Evolutionary conservation across 2,329 filamentous ascomycete genomes (phyloP), one percentile per base, ranked within the genome.

Genomic region (Gaeumannomyces sp.): DNA sequence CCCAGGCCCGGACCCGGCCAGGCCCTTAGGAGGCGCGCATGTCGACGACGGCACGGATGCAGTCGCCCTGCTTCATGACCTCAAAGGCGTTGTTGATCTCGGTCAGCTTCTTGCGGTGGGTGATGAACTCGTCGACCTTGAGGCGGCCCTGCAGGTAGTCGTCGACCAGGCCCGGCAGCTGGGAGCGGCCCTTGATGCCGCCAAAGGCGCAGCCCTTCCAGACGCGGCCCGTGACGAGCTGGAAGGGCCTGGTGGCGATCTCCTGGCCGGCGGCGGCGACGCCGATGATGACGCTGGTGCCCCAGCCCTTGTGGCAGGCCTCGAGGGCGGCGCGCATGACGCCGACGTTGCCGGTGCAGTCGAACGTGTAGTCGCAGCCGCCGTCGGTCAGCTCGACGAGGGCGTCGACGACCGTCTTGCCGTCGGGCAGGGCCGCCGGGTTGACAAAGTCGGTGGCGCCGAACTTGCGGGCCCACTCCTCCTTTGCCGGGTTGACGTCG

Each of bases 101-200:
- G 67, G 81, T 80, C 59, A 99, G 82, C 4, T 84, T 85, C 81
- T 96, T 92, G 72, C 93, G 88, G 82, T 99, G 95, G 38, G 95
- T 99, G 81, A 99, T 98, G 83, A 98, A 98, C 82, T 99, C 95
- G 76, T 98, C 94, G 60, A 98, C 95, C 88, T 97, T 98, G 75
- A 99, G 89, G 75, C 90, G 86, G 72, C 93, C 93, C 64, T 85
- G 85, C 77, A 96, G 84, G 81, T 99, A 99, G 79, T 98, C 94
- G 70, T 87, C 81, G 29, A 99, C 93, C 57, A 99, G 88, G 66
- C 85, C 88, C 61, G 91, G 90, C 69, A 99, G 87, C 81, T 99
- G 95, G 45, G 91, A 89, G 74, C 95, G 93, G 71, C 95, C 95
- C 85, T 98, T 99, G 84, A 99, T 93, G 72, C 95, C 95, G 71